Evolutionary conservation across 768 basidiomycete species (phyloP), one percentile per base, ranked within the genome.

Genomic region (Auricularia sp.): DNA sequence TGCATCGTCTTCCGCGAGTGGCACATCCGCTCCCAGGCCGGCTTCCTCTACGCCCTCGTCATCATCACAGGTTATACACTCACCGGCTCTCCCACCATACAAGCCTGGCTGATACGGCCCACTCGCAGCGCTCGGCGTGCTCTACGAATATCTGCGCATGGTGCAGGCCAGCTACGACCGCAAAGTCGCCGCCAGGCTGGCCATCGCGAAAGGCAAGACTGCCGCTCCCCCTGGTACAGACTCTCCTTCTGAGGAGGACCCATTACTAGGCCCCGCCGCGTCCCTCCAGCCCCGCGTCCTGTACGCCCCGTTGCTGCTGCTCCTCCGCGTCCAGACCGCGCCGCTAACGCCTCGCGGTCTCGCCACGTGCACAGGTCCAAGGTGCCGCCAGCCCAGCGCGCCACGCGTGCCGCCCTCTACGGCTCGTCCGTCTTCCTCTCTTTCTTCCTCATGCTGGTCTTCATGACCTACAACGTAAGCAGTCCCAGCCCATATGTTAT

Each of bases 401-500:
- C 68, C 14, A 69, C 86, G 54, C 81, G 91, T 33, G 88, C 92
- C 5, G 69, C 73, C 1, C 72, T 92, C 44, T 96, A 95, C 70
- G 92, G 87, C n/a, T 75, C 80, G 3, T 84, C 84, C 2, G 85
- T 93, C 24, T 87, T 88, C 74, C 74, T 93, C 65, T 90, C 90
- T 42, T 90, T 89, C 80, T 92, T 92, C 83, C 83, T 93, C 72
- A 97, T 97, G 94, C 79, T 97, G 65, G 86, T 96, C 47, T 94
- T 93, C 76, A 96, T 97, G 94, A 96, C 94, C 3, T 97, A 95
- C 77, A 97, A 97, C 69, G 92, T 93, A 65, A 71, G 90, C 77
- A 29, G 29, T 29, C 36, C 8, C 54, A 11, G 33, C 35, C 39
- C n/a, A 14, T 7, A 29, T 45, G 33, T n/a, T 62, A 36, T 24